These are phyloP conservation scores for Pyricularia pennisetigena DNA, from an alignment of 2,329 filamentous ascomycete species.

Conservation along the genomic window DNA sequence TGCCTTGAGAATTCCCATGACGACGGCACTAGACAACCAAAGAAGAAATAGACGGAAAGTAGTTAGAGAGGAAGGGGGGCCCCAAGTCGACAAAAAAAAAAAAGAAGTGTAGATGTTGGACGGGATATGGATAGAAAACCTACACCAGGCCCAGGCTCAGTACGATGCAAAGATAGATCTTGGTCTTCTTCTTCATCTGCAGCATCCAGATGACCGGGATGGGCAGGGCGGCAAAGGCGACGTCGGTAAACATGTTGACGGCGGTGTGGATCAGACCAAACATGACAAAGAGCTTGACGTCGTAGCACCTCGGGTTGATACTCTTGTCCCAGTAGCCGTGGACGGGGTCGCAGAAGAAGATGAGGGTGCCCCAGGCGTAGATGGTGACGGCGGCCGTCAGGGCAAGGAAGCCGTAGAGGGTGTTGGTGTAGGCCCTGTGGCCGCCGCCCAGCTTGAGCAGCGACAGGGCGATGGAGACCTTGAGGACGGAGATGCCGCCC, in stretches of 20 bases:
- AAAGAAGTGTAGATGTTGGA: no score
- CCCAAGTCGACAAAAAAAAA: no score
- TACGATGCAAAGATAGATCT: background rate
- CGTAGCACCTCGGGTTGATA: slow-evolving; percentile 1
- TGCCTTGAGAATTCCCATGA: background rate
- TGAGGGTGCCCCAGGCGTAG: slow-evolving; percentile 1
- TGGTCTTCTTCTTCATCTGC: background rate
- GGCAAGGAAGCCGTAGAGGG: background rate
- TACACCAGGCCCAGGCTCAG: slow-evolving; percentile 1
- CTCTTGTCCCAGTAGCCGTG: slow-evolving; percentile 1
- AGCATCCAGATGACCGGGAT: slow-evolving; percentile 4
- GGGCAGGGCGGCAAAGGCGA: background rate
- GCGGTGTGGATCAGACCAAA: background rate
- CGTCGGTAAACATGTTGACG: slow-evolving; percentile 1
- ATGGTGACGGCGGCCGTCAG: background rate
- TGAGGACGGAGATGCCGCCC: background rate
- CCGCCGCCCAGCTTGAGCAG: background rate
- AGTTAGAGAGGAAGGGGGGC: background rate
- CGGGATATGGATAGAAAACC: background rate
- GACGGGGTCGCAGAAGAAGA: background rate
- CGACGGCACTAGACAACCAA: background rate
- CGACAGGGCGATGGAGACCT: slow-evolving; percentile 1
- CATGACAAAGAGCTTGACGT: background rate
- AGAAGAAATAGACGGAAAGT: background rate
- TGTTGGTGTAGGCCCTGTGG: background rate